phyloP scores from a whole-genome alignment of 495 filamentous ascomycete genomes.

The Annulohypoxylon bovei region DNA sequence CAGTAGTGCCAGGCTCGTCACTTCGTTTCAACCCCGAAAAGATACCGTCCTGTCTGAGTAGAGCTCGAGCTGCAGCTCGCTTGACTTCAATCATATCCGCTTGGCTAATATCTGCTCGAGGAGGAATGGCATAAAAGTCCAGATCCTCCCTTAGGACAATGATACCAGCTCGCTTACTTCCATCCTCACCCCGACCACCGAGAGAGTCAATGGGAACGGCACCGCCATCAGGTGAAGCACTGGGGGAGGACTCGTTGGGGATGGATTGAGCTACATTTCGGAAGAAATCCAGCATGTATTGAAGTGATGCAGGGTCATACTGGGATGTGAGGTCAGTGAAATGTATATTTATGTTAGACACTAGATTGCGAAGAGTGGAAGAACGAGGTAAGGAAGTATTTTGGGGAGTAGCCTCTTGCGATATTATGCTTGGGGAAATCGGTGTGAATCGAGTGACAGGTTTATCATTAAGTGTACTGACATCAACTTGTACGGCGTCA shows the following conservation, averaged over 20 bases:
- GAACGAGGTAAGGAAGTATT: conserved; percentile 34
- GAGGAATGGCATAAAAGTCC: conserved; percentile 98
- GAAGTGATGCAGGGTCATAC: conserved; percentile 95
- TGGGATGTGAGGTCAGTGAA: conserved; percentile 69
- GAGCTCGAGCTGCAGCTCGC: conserved; percentile 84
- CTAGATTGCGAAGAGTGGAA: conserved; percentile 49
- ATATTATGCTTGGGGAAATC: conserved; percentile 26
- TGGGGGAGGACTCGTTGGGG: conserved; percentile 72
- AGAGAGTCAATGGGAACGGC: conserved; percentile 67
- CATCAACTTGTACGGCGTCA: conserved; percentile 96
- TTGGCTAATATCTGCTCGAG: conserved; percentile 81
- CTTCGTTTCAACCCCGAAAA: conserved; percentile 95
- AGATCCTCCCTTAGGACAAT: conserved; percentile 97
- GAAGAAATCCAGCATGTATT: conserved; percentile 99
- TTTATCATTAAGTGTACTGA: conserved; percentile 62
- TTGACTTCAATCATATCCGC: conserved; percentile 97
- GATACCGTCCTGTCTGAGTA: conserved; percentile 92
- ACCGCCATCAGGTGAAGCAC: conserved; percentile 68
- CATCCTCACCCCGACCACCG: conserved; percentile 56
- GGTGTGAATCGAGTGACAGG: conserved; percentile 35
- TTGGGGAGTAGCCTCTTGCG: conserved; percentile 36
- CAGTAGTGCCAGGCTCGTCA: conserved; percentile 94
- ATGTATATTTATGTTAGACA: conserved; percentile 60
- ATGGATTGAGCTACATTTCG: conserved; percentile 94
- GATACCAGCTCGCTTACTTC: conserved; percentile 86